These are phyloP conservation scores for Saccharomyces pastorianus DNA, from an alignment of 1,139 yeast genomes.

Conservation along the genomic window DNA sequence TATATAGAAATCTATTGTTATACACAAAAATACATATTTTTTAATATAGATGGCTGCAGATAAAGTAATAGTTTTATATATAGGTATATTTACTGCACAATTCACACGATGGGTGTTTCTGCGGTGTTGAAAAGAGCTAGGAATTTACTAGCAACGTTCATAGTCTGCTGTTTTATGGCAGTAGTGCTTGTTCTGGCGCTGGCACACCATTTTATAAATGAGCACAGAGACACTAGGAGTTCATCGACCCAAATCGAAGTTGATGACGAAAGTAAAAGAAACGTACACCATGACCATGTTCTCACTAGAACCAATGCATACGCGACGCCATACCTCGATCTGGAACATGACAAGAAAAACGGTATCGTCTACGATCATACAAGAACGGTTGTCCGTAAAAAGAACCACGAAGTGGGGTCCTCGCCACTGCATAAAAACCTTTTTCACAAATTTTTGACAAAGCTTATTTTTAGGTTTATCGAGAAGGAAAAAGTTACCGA, in stretches of 20 bases:
- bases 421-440: not conserved
- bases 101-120: not conserved
- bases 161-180: conserved; percentile 13
- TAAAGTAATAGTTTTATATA: not conserved
- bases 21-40: not conserved
- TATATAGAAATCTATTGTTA: not conserved
- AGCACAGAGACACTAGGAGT: conserved; percentile 9
- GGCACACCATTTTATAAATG: conserved; percentile 10
- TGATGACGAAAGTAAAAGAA: not conserved
- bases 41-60: not conserved
- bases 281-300: not conserved
- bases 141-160: conserved; percentile 2
- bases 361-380: not conserved
- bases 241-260: not conserved
- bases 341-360: not conserved
- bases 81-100: not conserved
- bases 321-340: not conserved
- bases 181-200: conserved; percentile 18
- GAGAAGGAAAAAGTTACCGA: not conserved
- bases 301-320: not conserved
- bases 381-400: not conserved
- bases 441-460: conserved; percentile 1
- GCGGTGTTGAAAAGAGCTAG: not conserved
- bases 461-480: not conserved
- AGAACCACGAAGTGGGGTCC: not conserved